Percentiles rank a stretch among this genome's conserved stretches.
Conservation (phyloP, 106 monocot genomes). For the Gastrodia elata region DNA sequence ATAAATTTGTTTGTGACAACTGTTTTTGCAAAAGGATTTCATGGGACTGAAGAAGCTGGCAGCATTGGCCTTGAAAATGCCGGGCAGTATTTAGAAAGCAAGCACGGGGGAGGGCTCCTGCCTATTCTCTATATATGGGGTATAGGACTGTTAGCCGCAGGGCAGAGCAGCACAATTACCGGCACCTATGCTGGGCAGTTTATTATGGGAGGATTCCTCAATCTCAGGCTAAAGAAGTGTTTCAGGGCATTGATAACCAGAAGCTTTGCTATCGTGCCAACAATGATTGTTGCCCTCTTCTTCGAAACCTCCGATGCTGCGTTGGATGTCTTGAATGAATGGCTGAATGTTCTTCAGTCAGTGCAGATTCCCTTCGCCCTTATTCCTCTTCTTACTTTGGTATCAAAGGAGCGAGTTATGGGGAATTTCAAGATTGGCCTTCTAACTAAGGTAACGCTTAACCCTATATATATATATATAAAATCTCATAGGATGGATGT, state of each 20-base stretch:
- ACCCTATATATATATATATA: too few species aligned
- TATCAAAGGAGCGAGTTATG: conserved; percentile 84
- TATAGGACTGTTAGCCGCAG: conserved; percentile 79
- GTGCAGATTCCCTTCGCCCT: conserved; percentile 92
- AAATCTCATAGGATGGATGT: background rate
- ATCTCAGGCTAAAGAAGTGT: conserved; percentile 87
- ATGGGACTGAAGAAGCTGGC: conserved; percentile 48
- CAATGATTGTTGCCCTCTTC: conserved; percentile 65
- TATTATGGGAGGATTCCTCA: conserved; percentile 94
- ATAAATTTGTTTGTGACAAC: conserved; percentile 84
- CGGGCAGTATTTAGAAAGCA: conserved; percentile 72
- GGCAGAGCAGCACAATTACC: conserved; percentile 91
- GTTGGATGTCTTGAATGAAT: conserved; percentile 78
- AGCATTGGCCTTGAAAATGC: conserved; percentile 86
- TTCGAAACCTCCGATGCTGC: conserved; percentile 69
- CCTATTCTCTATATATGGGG: conserved; percentile 96
- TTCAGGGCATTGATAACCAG: conserved; percentile 77
- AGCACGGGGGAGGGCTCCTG: conserved; percentile 60
- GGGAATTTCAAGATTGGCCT: conserved; percentile 60
- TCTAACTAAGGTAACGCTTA: conserved; percentile 35
- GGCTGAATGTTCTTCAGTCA: conserved; percentile 87
- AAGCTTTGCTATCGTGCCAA: conserved; percentile 88
- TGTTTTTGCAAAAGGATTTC: conserved; percentile 90
- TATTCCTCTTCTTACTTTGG: conserved; percentile 79
- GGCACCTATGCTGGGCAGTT: conserved; percentile 96